These are phyloP conservation scores for Podaxis sp. DNA, from an alignment of 768 basidiomycete species.

Conservation along the genomic window DNA sequence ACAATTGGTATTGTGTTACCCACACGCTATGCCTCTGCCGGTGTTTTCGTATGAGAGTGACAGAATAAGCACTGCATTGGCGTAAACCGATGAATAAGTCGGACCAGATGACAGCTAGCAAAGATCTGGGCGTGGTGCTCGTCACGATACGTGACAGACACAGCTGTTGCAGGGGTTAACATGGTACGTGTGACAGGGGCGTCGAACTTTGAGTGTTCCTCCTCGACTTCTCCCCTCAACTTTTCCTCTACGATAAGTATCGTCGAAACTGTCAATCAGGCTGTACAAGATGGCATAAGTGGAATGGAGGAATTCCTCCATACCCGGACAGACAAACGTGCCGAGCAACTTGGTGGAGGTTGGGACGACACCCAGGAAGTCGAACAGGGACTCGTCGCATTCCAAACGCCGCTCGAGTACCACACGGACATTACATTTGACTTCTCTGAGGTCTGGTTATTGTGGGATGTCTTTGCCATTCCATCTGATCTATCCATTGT, in stretches of 20 bases:
- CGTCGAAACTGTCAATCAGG: constrained; percentile 78
- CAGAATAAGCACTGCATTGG: too few relatives aligned
- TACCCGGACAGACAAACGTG: constrained; percentile 68
- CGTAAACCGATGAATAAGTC: too few relatives aligned
- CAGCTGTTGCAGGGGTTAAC: neutral
- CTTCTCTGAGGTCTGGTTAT: constrained; percentile 86
- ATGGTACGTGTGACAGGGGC: constrained; percentile 4
- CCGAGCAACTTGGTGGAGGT: constrained; percentile 33
- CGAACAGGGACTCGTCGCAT: constrained; percentile 78
- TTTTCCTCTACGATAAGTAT: constrained; percentile 78
- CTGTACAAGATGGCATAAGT: constrained; percentile 74
- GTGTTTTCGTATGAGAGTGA: too few relatives aligned
- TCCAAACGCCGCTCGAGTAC: constrained; percentile 85
- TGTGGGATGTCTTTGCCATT: constrained; percentile 85
- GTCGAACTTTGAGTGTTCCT: constrained; percentile 23
- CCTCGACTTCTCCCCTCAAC: constrained; percentile 79
- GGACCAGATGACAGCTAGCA: too few relatives aligned
- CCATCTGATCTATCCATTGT: constrained; percentile 68
- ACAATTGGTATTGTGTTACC: too few relatives aligned
- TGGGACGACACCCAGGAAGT: constrained; percentile 56
- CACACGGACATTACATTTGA: constrained; percentile 92
- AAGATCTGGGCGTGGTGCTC: too few relatives aligned
- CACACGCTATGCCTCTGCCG: too few relatives aligned
- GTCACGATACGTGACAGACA: too few relatives aligned
- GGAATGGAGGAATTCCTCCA: constrained; percentile 79